These are phyloP conservation scores for Telopea speciosissima DNA, from an alignment of 177 flowering plant genomes.

Conservation along the genomic window DNA sequence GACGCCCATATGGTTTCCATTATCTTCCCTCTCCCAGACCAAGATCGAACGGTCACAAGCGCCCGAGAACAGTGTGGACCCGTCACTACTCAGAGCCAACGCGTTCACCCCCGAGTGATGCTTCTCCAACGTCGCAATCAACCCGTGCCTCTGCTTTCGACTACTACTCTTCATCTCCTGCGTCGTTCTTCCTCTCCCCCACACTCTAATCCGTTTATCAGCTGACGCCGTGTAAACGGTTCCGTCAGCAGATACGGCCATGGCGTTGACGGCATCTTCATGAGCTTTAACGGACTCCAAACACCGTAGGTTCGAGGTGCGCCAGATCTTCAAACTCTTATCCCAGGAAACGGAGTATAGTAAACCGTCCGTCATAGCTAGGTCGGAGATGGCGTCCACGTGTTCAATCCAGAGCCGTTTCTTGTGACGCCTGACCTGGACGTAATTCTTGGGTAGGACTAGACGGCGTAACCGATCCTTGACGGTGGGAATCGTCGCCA, in stretches of 20 bases:
- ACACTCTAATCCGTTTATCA: constrained; percentile 53
- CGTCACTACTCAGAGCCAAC: constrained; percentile 48
- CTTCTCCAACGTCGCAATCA: constrained; percentile 59
- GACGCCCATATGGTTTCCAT: constrained; percentile 60
- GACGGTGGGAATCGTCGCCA: constrained; percentile 60
- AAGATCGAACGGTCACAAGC: constrained; percentile 81
- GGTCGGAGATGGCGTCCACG: constrained; percentile 69
- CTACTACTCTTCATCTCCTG: too few species aligned
- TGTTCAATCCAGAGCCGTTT: constrained; percentile 74
- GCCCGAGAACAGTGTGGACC: constrained; percentile 69
- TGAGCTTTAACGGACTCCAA: constrained; percentile 66
- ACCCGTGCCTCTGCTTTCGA: constrained; percentile 31
- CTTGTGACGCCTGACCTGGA: constrained; percentile 60
- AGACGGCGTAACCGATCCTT: constrained; percentile 49
- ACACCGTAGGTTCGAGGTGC: constrained; percentile 43
- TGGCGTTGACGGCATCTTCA: constrained; percentile 78
- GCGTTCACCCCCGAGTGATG: constrained; percentile 87
- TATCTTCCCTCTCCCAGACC: constrained; percentile 88
- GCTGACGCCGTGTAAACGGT: constrained; percentile 79
- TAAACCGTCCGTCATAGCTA: constrained; percentile 33
- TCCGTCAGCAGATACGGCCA: constrained; percentile 53
- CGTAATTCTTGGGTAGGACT: constrained; percentile 53
- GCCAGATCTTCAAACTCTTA: constrained; percentile 60
- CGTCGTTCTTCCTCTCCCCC: constrained; percentile 40
- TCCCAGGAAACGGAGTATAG: constrained; percentile 87